Conservation (phyloP, 306 rosid genomes). For the Dalbergia oliveri region DNA sequence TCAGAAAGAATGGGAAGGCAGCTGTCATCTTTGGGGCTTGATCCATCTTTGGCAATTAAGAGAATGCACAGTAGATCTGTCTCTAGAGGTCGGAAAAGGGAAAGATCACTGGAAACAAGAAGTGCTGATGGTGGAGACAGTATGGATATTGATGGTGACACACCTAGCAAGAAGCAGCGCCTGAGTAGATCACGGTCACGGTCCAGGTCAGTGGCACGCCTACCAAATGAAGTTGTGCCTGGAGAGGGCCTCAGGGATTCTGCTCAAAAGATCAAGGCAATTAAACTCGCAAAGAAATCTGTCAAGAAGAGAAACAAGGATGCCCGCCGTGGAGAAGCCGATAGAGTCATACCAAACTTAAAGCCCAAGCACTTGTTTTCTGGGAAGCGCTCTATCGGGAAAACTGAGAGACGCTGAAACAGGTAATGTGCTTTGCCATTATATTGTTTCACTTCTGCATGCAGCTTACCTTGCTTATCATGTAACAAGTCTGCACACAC, state of each 20-base stretch:
- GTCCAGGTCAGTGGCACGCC: slow-evolving; percentile 70
- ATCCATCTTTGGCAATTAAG: slow-evolving; percentile 68
- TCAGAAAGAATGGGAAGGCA: slow-evolving; percentile 88
- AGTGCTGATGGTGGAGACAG: slow-evolving; percentile 51
- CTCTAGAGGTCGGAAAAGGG: slow-evolving; percentile 75
- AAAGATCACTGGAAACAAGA: slow-evolving; percentile 63
- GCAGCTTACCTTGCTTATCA: slow-evolving; percentile 16
- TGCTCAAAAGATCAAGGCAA: slow-evolving; percentile 76
- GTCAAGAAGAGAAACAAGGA: slow-evolving; percentile 77
- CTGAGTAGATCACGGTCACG: slow-evolving; percentile 58
- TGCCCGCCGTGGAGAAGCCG: slow-evolving; percentile 93
- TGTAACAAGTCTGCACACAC: not conserved
- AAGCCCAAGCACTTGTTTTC: slow-evolving; percentile 86
- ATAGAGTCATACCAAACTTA: slow-evolving; percentile 80
- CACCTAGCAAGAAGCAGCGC: slow-evolving; percentile 75
- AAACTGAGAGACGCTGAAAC: slow-evolving; percentile 75
- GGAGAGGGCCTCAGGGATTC: slow-evolving; percentile 90
- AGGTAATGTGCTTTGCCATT: slow-evolving; percentile 36
- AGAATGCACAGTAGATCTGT: slow-evolving; percentile 79
- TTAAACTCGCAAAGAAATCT: slow-evolving; percentile 69
- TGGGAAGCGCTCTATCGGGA: slow-evolving; percentile 82
- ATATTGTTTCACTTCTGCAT: not conserved
- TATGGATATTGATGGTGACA: slow-evolving; percentile 78
- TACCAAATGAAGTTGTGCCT: slow-evolving; percentile 73
- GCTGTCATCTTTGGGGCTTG: slow-evolving; percentile 74